Conservation (phyloP, 1,284 basidiomycete genomes). For the Ganoderma sinense region DNA sequence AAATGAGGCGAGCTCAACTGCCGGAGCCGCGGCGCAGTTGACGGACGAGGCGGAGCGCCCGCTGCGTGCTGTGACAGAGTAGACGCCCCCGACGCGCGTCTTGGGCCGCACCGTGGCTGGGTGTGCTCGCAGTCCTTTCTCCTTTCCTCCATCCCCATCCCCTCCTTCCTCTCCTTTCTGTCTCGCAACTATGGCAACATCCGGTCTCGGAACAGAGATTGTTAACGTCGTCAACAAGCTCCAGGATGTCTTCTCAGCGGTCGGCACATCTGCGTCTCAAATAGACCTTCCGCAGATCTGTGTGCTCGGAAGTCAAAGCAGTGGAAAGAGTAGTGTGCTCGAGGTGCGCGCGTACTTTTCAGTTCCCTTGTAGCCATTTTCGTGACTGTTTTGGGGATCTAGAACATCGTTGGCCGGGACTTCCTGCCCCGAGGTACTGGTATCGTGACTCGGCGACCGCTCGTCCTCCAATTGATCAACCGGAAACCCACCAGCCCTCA, state of each 20-base stretch:
- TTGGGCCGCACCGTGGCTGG: slow-evolving; percentile 26
- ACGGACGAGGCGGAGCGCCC: neutral
- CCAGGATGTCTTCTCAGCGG: slow-evolving; percentile 86
- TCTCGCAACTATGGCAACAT: slow-evolving; percentile 54
- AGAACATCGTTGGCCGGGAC: slow-evolving; percentile 98
- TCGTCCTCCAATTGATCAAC: slow-evolving; percentile 96
- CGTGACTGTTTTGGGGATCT: slow-evolving; percentile 16
- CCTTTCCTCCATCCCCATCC: slow-evolving; percentile 21
- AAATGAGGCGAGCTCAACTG: neutral
- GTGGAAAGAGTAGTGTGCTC: slow-evolving; percentile 87
- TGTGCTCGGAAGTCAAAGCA: slow-evolving; percentile 86
- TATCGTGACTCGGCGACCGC: slow-evolving; percentile 95
- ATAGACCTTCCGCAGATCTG: slow-evolving; percentile 91
- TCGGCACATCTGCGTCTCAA: slow-evolving; percentile 74
- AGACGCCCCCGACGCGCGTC: slow-evolving; percentile 28
- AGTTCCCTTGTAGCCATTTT: neutral
- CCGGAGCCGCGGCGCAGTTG: neutral
- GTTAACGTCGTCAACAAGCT: slow-evolving; percentile 83
- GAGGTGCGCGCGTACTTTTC: slow-evolving; percentile 59
- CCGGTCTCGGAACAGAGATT: slow-evolving; percentile 78
- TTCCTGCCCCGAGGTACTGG: slow-evolving; percentile 97
- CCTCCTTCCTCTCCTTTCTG: slow-evolving; percentile 9
- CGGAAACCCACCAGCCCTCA: slow-evolving; percentile 62
- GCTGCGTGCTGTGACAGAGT: neutral
- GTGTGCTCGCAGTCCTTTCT: slow-evolving; percentile 25